Evolutionary conservation across 192 early-diverging fungal genomes (phyloP).

Genomic region (Lunasporangiospora selenospora): DNA sequence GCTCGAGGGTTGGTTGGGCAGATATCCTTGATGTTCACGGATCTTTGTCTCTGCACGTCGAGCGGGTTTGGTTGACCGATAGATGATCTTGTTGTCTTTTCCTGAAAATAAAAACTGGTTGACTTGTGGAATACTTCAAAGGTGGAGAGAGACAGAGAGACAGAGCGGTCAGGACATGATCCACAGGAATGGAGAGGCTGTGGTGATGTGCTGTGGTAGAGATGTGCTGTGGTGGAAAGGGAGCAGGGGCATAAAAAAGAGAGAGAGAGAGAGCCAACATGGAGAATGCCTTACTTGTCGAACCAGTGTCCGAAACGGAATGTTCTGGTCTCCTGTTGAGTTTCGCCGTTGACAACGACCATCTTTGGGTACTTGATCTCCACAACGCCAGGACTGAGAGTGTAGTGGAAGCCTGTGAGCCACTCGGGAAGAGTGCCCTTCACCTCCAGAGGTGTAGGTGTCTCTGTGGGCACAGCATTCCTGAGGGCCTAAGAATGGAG

Average conservation of each 20-base stretch:
- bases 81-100: slow-evolving; percentile 58
- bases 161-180: too few species aligned
- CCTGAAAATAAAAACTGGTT: slow-evolving; percentile 73
- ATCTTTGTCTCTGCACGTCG: slow-evolving; percentile 69
- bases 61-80: slow-evolving; percentile 67
- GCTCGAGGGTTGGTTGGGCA: slow-evolving; percentile 68
- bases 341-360: slow-evolving; percentile 59
- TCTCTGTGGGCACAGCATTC: slow-evolving; percentile 57
- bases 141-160: too few species aligned
- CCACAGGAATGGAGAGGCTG: too few species aligned
- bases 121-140: slow-evolving; percentile 66
- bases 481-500: slow-evolving; percentile 63
- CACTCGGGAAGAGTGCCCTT: slow-evolving; percentile 69
- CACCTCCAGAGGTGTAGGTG: slow-evolving; percentile 53
- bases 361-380: slow-evolving; percentile 71
- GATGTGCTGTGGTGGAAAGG: too few species aligned
- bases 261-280: neutral
- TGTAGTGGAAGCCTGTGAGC: slow-evolving; percentile 68
- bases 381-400: slow-evolving; percentile 70
- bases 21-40: slow-evolving; percentile 73
- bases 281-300: slow-evolving; percentile 65
- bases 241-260: too few species aligned
- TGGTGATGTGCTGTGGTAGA: too few species aligned
- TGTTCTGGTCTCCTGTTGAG: slow-evolving; percentile 69
- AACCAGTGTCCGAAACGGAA: slow-evolving; percentile 76